Conservation (phyloP, 208 protist genomes). For the Leishmania lainsoni region DNA sequence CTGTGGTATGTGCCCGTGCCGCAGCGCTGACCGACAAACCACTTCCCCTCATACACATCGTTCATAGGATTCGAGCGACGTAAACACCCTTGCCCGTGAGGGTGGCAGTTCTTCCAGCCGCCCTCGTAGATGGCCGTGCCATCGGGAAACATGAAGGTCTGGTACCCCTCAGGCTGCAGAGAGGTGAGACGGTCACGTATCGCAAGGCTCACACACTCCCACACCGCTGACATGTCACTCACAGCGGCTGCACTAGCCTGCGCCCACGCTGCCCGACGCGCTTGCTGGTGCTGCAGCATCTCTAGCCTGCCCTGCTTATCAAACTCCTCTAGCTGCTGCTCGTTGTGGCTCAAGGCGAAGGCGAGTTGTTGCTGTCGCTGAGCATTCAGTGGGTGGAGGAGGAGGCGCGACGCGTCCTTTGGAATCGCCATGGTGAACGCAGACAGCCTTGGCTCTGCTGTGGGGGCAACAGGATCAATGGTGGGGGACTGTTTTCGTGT, state of each 20-base stretch:
- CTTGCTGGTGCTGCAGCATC: conserved; percentile 53
- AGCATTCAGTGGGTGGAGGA: conserved; percentile 52
- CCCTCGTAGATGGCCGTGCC: conserved; percentile 86
- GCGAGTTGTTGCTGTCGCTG: conserved; percentile 38
- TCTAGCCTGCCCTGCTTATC: conserved; percentile 46
- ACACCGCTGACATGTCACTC: conserved; percentile 39
- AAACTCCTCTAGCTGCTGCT: conserved; percentile 40
- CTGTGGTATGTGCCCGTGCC: conserved; percentile 72
- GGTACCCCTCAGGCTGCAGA: conserved; percentile 75
- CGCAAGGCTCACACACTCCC: conserved; percentile 51
- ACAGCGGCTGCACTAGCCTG: conserved; percentile 42
- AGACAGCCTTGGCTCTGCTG: not conserved
- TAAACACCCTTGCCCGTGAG: conserved; percentile 84
- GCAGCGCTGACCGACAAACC: conserved; percentile 79
- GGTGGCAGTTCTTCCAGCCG: conserved; percentile 83
- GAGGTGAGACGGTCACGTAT: conserved; percentile 65
- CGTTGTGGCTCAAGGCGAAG: conserved; percentile 38
- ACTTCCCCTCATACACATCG: conserved; percentile 90
- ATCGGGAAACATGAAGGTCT: conserved; percentile 82
- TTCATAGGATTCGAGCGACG: conserved; percentile 44
- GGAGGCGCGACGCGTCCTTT: conserved; percentile 41
- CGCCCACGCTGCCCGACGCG: conserved; percentile 53
- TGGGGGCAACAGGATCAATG: not conserved
- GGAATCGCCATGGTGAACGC: conserved; percentile 36
- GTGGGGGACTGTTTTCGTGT: not conserved